Base-by-base conservation (phyloP, 345 rosid genomes). In the Citrus inodora region DNA sequence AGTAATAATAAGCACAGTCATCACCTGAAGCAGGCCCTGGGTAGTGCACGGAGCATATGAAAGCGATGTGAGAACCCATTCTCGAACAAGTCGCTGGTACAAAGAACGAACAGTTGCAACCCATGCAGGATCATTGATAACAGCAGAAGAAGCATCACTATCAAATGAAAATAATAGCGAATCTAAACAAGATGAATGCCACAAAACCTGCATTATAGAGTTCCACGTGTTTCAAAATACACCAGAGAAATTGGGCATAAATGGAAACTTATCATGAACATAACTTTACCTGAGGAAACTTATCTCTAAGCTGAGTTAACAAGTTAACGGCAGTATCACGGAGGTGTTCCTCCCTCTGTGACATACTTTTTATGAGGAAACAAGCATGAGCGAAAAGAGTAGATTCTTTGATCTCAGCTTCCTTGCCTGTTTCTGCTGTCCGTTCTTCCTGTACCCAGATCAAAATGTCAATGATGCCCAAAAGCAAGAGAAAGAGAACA, bases 21-120 rank as follows among this genome's bases (percentile, higher is more conserved):
- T 61, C 74, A 96, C 99, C 99, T 97, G 99, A 79, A 97, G 94
- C 81, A 97, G 89, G 71, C 99, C 99, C 91, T 97, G 99, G 83
- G 92, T 93, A 35, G 99, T 97, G 87, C 99, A 97, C 21, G 99
- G 99, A 80, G 99, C 98, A 87, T 89, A 84, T 70, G 98, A 97
- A 64, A 97, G 92, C 46, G 99, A 94, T 81, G 87, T 85, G 73
- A 93, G 80, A 85, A 94, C 88, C 99, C 99, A 97, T 82, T 97
- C 98, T 80, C 91, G 88, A 73, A 97, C 89, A 85, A 88, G 79
- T 83, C 81, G 91, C 87, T 94, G 97, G 84, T 92, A 97, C 76
- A 97, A 89, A 69, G 98, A 89, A 74, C 92, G 97, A 65, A 97
- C 90, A 40, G 95, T 87, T 17, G 86, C 93, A 77, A 89, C 82